These are phyloP conservation scores for Phytophthora megakarya DNA, from an alignment of 352 stramenopile genomes.

Conservation along the genomic window DNA sequence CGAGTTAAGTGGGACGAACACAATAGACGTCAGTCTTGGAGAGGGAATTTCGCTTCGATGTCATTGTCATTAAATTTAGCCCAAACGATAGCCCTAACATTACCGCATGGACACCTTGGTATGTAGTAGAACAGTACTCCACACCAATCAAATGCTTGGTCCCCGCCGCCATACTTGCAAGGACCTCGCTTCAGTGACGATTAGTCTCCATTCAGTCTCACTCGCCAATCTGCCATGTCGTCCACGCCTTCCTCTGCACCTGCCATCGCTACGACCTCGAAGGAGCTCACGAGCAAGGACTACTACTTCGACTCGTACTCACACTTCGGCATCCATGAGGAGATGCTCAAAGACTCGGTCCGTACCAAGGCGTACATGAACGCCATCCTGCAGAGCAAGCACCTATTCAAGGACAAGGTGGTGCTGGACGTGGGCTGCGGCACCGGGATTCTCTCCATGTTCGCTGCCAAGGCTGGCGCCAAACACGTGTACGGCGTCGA, in stretches of 20 bases:
- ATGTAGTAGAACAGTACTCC: neutral
- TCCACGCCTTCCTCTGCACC: slow-evolving; percentile 35
- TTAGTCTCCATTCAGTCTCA: slow-evolving; percentile 19
- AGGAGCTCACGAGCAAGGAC: slow-evolving; percentile 92
- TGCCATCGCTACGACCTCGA: slow-evolving; percentile 21
- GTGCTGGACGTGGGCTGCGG: slow-evolving; percentile 97
- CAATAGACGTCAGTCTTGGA: slow-evolving; percentile 44
- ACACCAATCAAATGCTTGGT: slow-evolving; percentile 34
- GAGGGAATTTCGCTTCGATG: slow-evolving; percentile 34
- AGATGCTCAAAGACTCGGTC: slow-evolving; percentile 98
- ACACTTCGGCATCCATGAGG: slow-evolving; percentile 98
- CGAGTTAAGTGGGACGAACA: slow-evolving; percentile 36
- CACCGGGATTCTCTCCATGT: slow-evolving; percentile 97
- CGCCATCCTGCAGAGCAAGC: slow-evolving; percentile 95
- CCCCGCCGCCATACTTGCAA: no score
- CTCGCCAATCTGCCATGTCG: slow-evolving; percentile 37
- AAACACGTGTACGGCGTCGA: slow-evolving; percentile 95
- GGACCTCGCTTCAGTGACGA: slow-evolving; percentile 14
- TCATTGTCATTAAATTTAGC: slow-evolving; percentile 10
- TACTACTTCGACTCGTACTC: slow-evolving; percentile 99
- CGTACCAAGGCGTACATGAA: slow-evolving; percentile 98
- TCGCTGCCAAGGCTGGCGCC: slow-evolving; percentile 93
- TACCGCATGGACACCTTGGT: neutral
- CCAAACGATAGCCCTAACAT: neutral
- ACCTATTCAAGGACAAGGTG: slow-evolving; percentile 97